Evolutionary conservation across 176 grass and related monocot species (phyloP).

Genomic region (barley (Hordeum vulgare)): MorexV3_pseudomolecules_assembly NC_058524.1:627102896-627103395

Average conservation of each 20-base stretch:
- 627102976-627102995: too few species aligned
- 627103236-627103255: conserved; percentile 86
- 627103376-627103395: too few species aligned
- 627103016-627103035: too few species aligned
- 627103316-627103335: background rate
- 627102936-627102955: too few species aligned
- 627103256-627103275: conserved; percentile 97
- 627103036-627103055: too few species aligned
- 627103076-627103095: conserved; percentile 49
- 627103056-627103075: background rate
- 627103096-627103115: conserved; percentile 89
- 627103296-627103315: conserved; percentile 37
- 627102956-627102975: too few species aligned
- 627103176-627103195: conserved; percentile 61
- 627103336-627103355: background rate
- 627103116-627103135: conserved; percentile 90
- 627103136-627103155: conserved; percentile 76
- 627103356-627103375: background rate
- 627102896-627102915: too few species aligned
- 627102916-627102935: too few species aligned
- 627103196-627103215: conserved; percentile 67
- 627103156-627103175: conserved; percentile 80
- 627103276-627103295: conserved; percentile 99
- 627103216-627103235: conserved; percentile 92
- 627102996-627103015: too few species aligned